Conservation (phyloP, 2,329 filamentous ascomycete species). For the Cytospora paraplurivora region DNA sequence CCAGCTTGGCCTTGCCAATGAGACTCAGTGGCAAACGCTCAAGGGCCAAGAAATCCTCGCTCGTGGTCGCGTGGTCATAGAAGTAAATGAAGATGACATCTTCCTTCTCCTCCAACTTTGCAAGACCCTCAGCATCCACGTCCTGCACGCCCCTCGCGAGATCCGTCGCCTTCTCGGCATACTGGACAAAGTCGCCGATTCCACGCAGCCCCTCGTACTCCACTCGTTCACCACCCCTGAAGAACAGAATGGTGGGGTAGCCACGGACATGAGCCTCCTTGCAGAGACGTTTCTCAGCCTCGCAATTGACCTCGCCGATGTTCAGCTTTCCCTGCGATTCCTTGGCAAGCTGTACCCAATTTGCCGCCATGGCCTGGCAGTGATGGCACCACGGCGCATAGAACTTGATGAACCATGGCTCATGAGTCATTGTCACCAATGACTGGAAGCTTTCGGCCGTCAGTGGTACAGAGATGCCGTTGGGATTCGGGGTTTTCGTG, state of each 20-base stretch:
- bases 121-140: constrained; percentile 75
- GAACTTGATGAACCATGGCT: constrained; percentile 99
- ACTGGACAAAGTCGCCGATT: constrained; percentile 84
- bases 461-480: constrained; percentile 73
- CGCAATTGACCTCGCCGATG: constrained; percentile 95
- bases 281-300: constrained; percentile 82
- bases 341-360: constrained; percentile 85
- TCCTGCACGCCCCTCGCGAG: constrained; percentile 76
- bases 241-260: constrained; percentile 91
- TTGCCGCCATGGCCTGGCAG: constrained; percentile 89
- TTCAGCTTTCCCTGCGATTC: constrained; percentile 90
- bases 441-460: constrained; percentile 85
- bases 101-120: constrained; percentile 84
- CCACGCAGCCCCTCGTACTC: constrained; percentile 93
- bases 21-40: constrained; percentile 85
- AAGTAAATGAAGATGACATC: constrained; percentile 98
- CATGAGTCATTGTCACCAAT: constrained; percentile 80
- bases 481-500: constrained; percentile 66
- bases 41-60: constrained; percentile 86
- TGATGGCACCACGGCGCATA: constrained; percentile 97
- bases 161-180: constrained; percentile 83
- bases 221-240: constrained; percentile 86
- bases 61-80: constrained; percentile 92
- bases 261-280: constrained; percentile 80
- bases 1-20: constrained; percentile 87